Evolutionary conservation across 208 protist species (phyloP), one percentile per base, ranked within the genome.

Genomic region (Crithidia sp.): DNA sequence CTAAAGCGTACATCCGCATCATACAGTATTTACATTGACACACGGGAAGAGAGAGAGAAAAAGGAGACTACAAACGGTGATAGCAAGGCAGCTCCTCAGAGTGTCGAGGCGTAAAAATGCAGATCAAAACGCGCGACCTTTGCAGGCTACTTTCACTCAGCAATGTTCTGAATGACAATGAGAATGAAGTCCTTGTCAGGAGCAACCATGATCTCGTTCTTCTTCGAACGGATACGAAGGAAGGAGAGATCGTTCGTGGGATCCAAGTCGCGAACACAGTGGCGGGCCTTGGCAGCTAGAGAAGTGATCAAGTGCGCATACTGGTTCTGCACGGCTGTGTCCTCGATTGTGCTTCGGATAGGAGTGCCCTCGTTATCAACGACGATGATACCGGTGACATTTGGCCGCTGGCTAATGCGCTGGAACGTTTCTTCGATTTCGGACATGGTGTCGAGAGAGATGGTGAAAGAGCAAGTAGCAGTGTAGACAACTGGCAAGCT

Each of bases 131-230:
- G 28, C 28, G 28, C 28, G 28, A 28, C 28, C 28, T 28, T 28
- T 28, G 28, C 28, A 28, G 28, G 5, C 7, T n/a, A 62, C 6
- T 6, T 8, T 43, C 9, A 73, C 50, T 93, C 87, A 13, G 82
- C 73, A 65, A 96, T 82, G 57, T 84, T 93, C 70, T 97, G 94
- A 77, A 97, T 97, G 44, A 97, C 94, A 73, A 97, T 97, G 53
- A 97, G 82, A 55, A 92, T 93, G 81, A 95, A 97, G 44, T 97
- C 91, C 58, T 96, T 95, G 56, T 96, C 89, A 19, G 97, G 96
- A 47, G 94, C 94, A 5, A 99, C 94, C 97, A 99, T 98, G 44
- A 99, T 98, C 82, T 99, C 97, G 67, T 99, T 97, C 74, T 98
- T 98, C 77, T 98, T 98, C 39, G 94, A 97, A 7, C 97, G 86